Conservation (phyloP, 345 rosid species). For the Corchorus olitorius region DNA sequence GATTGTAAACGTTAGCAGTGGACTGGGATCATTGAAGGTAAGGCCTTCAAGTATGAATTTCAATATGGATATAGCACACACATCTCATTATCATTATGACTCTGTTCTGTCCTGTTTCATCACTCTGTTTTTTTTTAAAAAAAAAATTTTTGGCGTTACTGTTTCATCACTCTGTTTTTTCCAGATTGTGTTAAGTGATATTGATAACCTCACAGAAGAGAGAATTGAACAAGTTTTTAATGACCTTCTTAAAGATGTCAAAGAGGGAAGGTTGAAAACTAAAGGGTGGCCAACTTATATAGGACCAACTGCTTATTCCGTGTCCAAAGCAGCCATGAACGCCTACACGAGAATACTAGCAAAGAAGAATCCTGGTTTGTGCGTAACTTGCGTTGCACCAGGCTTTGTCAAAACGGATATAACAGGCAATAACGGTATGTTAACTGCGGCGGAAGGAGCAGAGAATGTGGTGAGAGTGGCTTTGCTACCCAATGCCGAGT, state of each 20-base stretch:
- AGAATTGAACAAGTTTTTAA: conserved; percentile 24
- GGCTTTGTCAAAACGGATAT: conserved; percentile 44
- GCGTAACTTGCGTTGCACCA: conserved; percentile 34
- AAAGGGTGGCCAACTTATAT: conserved; percentile 34
- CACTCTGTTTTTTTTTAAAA: not conserved
- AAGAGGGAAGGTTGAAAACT: conserved; percentile 17
- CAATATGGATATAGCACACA: not conserved
- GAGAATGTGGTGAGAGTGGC: conserved; percentile 20
- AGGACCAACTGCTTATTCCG: conserved; percentile 21
- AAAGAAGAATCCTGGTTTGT: conserved; percentile 29
- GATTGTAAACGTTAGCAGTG: conserved; percentile 34
- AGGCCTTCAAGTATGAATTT: too few relatives aligned
- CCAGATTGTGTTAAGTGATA: conserved; percentile 16
- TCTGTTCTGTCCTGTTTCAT: too few relatives aligned
- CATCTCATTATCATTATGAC: not conserved
- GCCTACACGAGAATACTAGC: conserved; percentile 47
- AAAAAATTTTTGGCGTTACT: too few relatives aligned
- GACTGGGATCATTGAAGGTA: not conserved
- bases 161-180: too few relatives aligned
- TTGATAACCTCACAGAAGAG: conserved; percentile 29
- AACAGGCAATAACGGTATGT: conserved; percentile 13
- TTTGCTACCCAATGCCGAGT: conserved; percentile 8
- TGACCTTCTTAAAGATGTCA: conserved; percentile 14
- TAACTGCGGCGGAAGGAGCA: conserved; percentile 25
- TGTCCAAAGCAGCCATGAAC: conserved; percentile 42